Evolutionary conservation across 352 stramenopile genomes (phyloP).

Genomic region (Globisporangium paroecandrum): DNA sequence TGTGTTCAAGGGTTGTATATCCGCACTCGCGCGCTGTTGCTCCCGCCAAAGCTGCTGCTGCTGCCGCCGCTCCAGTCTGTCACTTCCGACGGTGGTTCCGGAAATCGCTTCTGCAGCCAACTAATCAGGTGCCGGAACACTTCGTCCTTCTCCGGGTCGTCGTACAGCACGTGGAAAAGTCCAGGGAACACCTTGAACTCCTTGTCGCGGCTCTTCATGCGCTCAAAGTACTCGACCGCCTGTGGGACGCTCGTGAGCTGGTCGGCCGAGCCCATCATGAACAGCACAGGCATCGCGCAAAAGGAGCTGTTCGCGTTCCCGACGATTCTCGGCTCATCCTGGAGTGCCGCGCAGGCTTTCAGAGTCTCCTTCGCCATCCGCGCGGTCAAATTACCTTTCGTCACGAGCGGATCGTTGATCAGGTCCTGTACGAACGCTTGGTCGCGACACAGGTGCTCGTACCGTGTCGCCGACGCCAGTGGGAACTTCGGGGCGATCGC

Average conservation of each 20-base stretch:
- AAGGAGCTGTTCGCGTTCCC: conserved; percentile 19
- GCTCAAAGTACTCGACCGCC: conserved; percentile 15
- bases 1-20: neutral
- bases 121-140: neutral
- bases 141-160: conserved; percentile 27
- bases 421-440: conserved; percentile 25
- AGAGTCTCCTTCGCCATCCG: conserved; percentile 16
- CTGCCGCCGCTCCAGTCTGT: neutral
- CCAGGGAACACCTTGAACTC: conserved; percentile 30
- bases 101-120: neutral
- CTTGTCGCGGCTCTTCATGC: conserved; percentile 31
- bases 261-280: conserved; percentile 31
- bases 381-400: neutral
- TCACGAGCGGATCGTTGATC: conserved; percentile 25
- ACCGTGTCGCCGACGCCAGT: conserved; percentile 22
- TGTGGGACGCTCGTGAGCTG: conserved; percentile 24
- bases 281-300: conserved; percentile 21
- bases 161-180: conserved; percentile 34
- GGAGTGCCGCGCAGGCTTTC: conserved; percentile 20
- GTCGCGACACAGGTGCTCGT: conserved; percentile 26
- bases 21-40: neutral
- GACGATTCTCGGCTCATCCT: conserved; percentile 5
- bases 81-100: neutral
- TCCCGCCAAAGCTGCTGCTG: neutral
- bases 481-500: conserved; percentile 22